Evolutionary conservation across 257 asterid species (phyloP).

Genomic region (Asclepias syriaca): DNA sequence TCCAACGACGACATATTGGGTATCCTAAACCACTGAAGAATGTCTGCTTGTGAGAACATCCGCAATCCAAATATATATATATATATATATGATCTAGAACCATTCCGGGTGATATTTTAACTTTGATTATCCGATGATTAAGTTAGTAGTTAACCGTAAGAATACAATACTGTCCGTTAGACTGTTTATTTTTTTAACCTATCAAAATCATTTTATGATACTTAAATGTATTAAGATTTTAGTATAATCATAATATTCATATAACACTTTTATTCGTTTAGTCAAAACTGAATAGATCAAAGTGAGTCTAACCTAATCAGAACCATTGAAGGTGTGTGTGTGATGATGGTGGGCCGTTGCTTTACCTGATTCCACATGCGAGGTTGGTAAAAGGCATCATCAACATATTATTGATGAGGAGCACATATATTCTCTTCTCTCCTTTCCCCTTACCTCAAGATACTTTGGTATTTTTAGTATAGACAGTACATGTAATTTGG

Average conservation of each 20-base stretch:
- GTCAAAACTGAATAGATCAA: too few relatives aligned
- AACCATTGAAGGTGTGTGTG: slow-evolving; percentile 20
- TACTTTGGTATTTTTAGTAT: slow-evolving; percentile 8
- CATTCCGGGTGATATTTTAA: too few relatives aligned
- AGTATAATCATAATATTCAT: too few relatives aligned
- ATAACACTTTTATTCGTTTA: too few relatives aligned
- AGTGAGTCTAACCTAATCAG: slow-evolving; percentile 10
- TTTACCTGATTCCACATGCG: slow-evolving; percentile 35
- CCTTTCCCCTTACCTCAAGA: slow-evolving; percentile 12
- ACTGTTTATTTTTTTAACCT: too few relatives aligned
- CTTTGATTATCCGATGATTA: too few relatives aligned
- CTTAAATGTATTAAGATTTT: too few relatives aligned
- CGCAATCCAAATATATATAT: background rate
- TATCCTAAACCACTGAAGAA: background rate
- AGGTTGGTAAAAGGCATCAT: slow-evolving; percentile 41
- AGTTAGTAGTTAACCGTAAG: too few relatives aligned
- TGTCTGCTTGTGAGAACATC: slow-evolving; percentile 9
- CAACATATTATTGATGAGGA: slow-evolving; percentile 30
- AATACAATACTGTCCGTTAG: too few relatives aligned
- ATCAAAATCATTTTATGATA: too few relatives aligned
- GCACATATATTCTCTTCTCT: slow-evolving; percentile 2
- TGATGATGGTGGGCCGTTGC: slow-evolving; percentile 32
- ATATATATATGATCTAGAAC: too few relatives aligned
- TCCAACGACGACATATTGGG: slow-evolving; percentile 22
- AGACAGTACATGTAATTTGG: too few relatives aligned